Percentiles rank a stretch among this genome's conserved stretches.
Evolutionary conservation across 2,329 filamentous ascomycete species (phyloP).

Genomic region (Sclerotinia subarctica): DNA sequence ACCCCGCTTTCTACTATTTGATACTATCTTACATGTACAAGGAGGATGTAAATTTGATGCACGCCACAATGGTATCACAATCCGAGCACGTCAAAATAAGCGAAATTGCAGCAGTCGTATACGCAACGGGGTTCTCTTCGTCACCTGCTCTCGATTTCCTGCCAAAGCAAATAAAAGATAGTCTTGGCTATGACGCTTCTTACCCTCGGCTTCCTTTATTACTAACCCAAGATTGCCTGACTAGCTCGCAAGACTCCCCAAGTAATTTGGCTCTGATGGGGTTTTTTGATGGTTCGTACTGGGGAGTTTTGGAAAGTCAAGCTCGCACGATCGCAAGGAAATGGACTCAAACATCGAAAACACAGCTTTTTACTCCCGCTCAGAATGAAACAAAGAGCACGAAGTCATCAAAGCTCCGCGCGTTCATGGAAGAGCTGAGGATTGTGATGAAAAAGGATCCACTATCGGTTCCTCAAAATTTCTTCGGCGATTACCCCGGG

Average conservation of each 20-base stretch:
- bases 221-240: background rate
- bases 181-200: background rate
- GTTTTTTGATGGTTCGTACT: conserved; percentile 15
- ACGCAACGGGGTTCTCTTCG: conserved; percentile 9
- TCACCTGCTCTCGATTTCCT: conserved; percentile 10
- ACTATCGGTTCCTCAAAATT: conserved; percentile 4
- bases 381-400: no score
- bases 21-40: background rate
- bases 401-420: background rate
- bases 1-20: background rate
- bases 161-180: background rate
- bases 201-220: conserved; percentile 10
- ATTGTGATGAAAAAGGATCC: background rate
- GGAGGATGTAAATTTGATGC: background rate
- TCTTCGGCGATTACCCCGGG: conserved; percentile 8
- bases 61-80: background rate
- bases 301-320: conserved; percentile 18
- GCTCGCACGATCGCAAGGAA: conserved; percentile 13
- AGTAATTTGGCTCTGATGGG: conserved; percentile 17
- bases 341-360: background rate
- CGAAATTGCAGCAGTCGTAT: conserved; percentile 3
- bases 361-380: no score
- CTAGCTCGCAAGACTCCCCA: background rate
- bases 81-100: background rate
- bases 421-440: conserved; percentile 1